phyloP scores from a whole-genome alignment of 257 asterid species.

The Avicennia marina region DNA sequence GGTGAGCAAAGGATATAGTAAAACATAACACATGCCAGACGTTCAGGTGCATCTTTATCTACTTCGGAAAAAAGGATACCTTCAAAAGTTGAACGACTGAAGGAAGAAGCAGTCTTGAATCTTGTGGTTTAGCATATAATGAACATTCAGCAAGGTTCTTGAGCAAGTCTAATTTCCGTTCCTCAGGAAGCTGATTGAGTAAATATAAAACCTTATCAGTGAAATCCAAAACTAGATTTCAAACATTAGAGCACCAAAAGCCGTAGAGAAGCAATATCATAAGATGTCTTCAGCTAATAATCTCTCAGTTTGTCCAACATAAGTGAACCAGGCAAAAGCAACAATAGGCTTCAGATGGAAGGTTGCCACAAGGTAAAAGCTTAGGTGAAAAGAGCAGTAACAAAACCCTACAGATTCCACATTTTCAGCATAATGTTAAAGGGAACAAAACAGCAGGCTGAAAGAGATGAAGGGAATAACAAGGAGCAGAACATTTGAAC shows the following conservation, averaged over 20 bases:
- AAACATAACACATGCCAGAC: neutral
- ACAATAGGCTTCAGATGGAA: too few relatives aligned
- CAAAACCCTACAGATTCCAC: too few relatives aligned
- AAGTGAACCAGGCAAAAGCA: neutral
- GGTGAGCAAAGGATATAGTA: neutral
- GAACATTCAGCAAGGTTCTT: slow-evolving; percentile 90
- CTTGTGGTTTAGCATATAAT: slow-evolving; percentile 72
- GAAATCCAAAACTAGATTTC: slow-evolving; percentile 6
- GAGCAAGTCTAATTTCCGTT: slow-evolving; percentile 68
- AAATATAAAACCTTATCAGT: slow-evolving; percentile 13
- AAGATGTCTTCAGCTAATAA: slow-evolving; percentile 6
- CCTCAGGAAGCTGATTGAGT: slow-evolving; percentile 74
- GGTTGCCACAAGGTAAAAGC: too few relatives aligned
- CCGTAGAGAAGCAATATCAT: slow-evolving; percentile 2
- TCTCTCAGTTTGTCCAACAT: slow-evolving; percentile 10
- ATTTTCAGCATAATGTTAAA: too few relatives aligned
- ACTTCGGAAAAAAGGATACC: slow-evolving; percentile 37
- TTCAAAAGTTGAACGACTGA: slow-evolving; percentile 79
- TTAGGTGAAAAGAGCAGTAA: too few relatives aligned
- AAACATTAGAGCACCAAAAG: neutral
- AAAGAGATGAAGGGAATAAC: too few relatives aligned
- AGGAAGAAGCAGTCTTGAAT: slow-evolving; percentile 84
- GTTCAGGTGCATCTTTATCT: slow-evolving; percentile 5
- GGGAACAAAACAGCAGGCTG: too few relatives aligned
- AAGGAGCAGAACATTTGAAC: too few relatives aligned